Conservation (phyloP, 495 filamentous ascomycete species). For the Penicillium coffeae region DNA sequence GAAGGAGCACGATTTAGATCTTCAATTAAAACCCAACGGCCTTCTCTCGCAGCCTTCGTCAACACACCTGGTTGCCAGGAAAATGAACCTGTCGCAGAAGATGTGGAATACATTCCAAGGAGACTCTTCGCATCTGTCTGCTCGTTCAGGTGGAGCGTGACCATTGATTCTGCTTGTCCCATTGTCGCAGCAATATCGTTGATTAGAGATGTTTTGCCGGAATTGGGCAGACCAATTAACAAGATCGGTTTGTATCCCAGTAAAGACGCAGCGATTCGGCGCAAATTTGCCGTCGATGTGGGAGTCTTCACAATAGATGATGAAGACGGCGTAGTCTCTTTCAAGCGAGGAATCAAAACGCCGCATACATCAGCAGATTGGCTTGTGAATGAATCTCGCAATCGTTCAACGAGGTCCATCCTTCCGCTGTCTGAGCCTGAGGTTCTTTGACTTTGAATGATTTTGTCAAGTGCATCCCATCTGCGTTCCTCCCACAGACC, state of each 20-base stretch:
- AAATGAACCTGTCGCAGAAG: slow-evolving; percentile 77
- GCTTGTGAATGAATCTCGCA: slow-evolving; percentile 42
- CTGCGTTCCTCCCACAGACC: slow-evolving; percentile 70
- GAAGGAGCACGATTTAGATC: slow-evolving; percentile 95
- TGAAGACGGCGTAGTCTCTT: slow-evolving; percentile 33
- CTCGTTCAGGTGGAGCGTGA: slow-evolving; percentile 92
- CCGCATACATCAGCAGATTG: slow-evolving; percentile 54
- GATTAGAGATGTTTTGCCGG: slow-evolving; percentile 85
- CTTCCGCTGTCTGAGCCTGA: slow-evolving; percentile 18
- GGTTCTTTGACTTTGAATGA: slow-evolving; percentile 17
- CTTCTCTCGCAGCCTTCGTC: slow-evolving; percentile 88
- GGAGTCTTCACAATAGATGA: slow-evolving; percentile 64
- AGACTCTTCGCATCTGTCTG: slow-evolving; percentile 96
- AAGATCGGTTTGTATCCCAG: slow-evolving; percentile 66
- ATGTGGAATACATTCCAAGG: slow-evolving; percentile 89
- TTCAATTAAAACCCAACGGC: slow-evolving; percentile 94
- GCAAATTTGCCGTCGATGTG: slow-evolving; percentile 67
- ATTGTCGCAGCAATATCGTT: slow-evolving; percentile 76
- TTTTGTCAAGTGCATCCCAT: slow-evolving; percentile 33
- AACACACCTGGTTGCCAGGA: slow-evolving; percentile 90
- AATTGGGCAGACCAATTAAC: slow-evolving; percentile 76
- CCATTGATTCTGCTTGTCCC: slow-evolving; percentile 68
- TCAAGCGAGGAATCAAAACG: slow-evolving; percentile 63
- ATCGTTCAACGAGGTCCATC: slow-evolving; percentile 31
- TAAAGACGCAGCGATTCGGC: slow-evolving; percentile 60